Conservation (phyloP, 495 filamentous ascomycete species). For the Lepraria neglecta region DNA sequence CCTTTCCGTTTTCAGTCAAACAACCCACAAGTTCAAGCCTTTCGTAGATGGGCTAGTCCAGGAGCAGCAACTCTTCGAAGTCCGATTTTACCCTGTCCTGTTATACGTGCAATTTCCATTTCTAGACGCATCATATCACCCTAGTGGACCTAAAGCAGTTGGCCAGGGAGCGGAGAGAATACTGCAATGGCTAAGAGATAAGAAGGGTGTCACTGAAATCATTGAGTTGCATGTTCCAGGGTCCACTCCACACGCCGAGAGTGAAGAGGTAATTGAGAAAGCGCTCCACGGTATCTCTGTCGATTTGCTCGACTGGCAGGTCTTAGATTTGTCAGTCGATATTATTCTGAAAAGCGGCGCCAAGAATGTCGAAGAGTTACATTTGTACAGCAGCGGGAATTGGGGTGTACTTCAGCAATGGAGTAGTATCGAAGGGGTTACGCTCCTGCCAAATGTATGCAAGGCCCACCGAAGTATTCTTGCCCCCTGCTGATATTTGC, state of each 20-base stretch:
- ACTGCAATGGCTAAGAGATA: not conserved
- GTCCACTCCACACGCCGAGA: not conserved
- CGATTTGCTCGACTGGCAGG: not conserved
- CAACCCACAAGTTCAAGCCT: not conserved
- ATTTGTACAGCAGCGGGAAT: conserved; percentile 8
- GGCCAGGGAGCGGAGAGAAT: not conserved
- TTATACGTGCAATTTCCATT: not conserved
- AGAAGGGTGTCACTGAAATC: not conserved
- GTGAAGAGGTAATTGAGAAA: not conserved
- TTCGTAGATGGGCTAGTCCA: not conserved
- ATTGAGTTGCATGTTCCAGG: not conserved
- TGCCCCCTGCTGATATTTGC: not conserved
- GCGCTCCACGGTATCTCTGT: not conserved
- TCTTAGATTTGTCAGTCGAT: not conserved
- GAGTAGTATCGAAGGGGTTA: not conserved
- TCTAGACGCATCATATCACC: not conserved
- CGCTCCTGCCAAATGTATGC: not conserved
- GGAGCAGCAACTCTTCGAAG: not conserved
- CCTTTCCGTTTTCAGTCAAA: not conserved
- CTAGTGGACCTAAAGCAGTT: not conserved
- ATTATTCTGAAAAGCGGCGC: not conserved
- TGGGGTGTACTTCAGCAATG: not conserved
- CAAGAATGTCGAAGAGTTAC: not conserved
- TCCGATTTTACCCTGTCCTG: not conserved
- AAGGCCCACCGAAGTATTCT: not conserved